phyloP scores from a whole-genome alignment of 768 basidiomycete genomes.

The Leccinum arenicola region DNA sequence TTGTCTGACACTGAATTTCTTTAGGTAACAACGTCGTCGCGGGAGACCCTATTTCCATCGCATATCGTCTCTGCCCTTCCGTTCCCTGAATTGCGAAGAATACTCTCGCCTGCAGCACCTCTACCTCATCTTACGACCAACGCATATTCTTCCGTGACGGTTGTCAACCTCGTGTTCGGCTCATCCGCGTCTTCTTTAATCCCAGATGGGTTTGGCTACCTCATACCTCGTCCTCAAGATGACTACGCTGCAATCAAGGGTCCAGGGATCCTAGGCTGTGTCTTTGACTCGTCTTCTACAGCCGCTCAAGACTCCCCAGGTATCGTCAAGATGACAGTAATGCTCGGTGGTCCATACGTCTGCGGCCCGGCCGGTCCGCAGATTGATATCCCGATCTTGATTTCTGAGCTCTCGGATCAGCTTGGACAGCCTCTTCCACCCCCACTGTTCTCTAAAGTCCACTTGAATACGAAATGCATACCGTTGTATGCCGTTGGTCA shows the following conservation, averaged over 20 bases:
- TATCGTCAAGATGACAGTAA: conserved; percentile 81
- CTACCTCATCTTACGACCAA: conserved; percentile 72
- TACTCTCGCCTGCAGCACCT: conserved; percentile 38
- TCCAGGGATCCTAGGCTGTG: conserved; percentile 71
- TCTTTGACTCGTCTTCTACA: conserved; percentile 86
- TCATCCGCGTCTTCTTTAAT: conserved; percentile 50
- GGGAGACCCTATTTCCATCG: conserved; percentile 41
- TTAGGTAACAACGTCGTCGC: conserved; percentile 35
- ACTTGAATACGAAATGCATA: conserved; percentile 66
- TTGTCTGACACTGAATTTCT: background rate
- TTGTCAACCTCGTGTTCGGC: conserved; percentile 85
- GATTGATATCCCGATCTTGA: conserved; percentile 24
- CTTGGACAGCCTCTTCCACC: conserved; percentile 47
- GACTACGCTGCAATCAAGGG: conserved; percentile 44
- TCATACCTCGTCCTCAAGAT: conserved; percentile 72
- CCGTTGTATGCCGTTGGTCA: conserved; percentile 78
- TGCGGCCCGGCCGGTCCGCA: conserved; percentile 11
- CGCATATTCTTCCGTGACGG: conserved; percentile 76
- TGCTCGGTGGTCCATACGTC: conserved; percentile 81
- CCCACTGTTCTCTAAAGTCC: conserved; percentile 53
- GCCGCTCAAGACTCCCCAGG: conserved; percentile 49
- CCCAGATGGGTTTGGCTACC: conserved; percentile 90
- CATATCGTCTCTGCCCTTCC: conserved; percentile 80
- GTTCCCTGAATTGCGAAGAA: conserved; percentile 46
- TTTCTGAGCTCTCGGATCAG: conserved; percentile 42